Evolutionary conservation across 805 yeast genomes (phyloP).

Genomic region (Pichia phayaonensis): DNA sequence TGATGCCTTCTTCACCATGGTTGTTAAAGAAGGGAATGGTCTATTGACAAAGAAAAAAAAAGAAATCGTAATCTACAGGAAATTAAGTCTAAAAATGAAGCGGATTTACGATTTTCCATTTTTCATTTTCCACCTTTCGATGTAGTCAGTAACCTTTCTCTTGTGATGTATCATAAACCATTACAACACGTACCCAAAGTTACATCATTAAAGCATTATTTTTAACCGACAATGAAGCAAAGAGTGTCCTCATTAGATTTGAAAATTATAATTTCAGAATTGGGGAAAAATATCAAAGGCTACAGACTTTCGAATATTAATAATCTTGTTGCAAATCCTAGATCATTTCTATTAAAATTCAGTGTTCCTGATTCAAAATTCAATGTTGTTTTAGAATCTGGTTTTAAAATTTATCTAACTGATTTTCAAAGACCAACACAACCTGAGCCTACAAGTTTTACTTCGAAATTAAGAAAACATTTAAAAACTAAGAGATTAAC

Average conservation of each 20-base stretch:
- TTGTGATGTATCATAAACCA: background rate
- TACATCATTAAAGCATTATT: background rate
- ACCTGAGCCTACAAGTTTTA: conserved; percentile 78
- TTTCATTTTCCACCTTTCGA: background rate
- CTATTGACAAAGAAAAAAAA: background rate
- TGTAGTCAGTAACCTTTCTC: background rate
- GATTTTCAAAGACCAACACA: conserved; percentile 76
- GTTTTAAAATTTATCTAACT: conserved; percentile 71
- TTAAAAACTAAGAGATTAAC: conserved; percentile 73
- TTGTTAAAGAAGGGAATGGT: too few relatives aligned
- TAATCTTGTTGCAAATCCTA: conserved; percentile 60
- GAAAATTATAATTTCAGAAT: conserved; percentile 61
- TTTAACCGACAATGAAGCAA: conserved; percentile 43
- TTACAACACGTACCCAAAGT: too few relatives aligned
- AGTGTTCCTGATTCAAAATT: conserved; percentile 77
- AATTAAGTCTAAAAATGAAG: background rate
- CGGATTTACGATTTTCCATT: background rate
- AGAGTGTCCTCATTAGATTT: conserved; percentile 81
- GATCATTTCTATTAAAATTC: conserved; percentile 75
- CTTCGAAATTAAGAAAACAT: conserved; percentile 78
- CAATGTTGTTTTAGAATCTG: conserved; percentile 74
- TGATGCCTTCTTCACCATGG: background rate
- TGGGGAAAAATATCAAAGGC: conserved; percentile 47
- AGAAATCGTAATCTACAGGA: background rate
- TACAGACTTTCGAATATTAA: conserved; percentile 80